Base-by-base conservation (phyloP, 768 basidiomycete genomes). In the Paxillus ammoniavirescens region DNA sequence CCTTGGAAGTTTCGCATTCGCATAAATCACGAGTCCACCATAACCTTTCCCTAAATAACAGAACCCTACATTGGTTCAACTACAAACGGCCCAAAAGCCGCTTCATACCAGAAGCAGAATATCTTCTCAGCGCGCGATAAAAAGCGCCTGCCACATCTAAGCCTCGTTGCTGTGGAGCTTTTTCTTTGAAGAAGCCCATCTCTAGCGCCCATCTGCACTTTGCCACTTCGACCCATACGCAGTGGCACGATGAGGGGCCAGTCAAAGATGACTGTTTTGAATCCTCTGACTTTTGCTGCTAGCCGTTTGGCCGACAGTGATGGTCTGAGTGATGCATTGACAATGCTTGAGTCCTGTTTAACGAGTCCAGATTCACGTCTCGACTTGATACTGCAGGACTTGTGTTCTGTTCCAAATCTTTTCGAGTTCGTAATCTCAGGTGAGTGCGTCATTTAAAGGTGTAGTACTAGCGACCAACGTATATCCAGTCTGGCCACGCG, bases 361-460 rank as follows among this genome's bases (percentile, higher is more conserved):
- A 56, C 50, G 51, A 61, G 42, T 33, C 61, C 59, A 49, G 57
- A 57, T 30, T 9, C 50, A 0, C 53, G 30, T 42, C 56, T 68
- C 57, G 57, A 47, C 52, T 56, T 61, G 62, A 55, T 64, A 49
- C 13, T 67, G 18, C 61, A 60, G 51, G 59, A 69, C 46, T 52
- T 72, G 49, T 59, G 70, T 18, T 62, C 65, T 2, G 35, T 57
- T 7, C 61, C 69, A 0, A 30, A 54, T 12, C 57, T 70, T 12
- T 73, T 71, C 3, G 65, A 67, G 4, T 69, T 61, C n/a, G 21
- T 73, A 2, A 21, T 70, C 3, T 72, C 72, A 2, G 53, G 70
- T 65, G 49, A 48, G 59, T 55, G 15, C 13, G 7, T 42, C 17
- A n/a, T 14, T 18, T 43, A 8, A 0, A 21, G 5, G 18, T 10